Evolutionary conservation across 2,329 filamentous ascomycete species (phyloP).

Genomic region (Onygena corvina): DNA sequence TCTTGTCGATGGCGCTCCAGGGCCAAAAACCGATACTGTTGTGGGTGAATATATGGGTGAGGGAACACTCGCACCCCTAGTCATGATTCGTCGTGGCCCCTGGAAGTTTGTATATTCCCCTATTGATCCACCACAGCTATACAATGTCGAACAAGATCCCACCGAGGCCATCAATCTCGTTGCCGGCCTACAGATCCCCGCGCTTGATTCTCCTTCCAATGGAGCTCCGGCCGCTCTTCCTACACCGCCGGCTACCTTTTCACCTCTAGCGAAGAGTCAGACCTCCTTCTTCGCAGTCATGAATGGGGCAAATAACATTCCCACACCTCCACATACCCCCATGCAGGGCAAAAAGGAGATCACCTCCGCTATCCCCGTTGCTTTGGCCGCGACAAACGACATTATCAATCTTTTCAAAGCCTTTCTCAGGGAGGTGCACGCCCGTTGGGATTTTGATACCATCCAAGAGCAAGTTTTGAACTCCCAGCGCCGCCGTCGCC

Average conservation of each 20-base stretch:
- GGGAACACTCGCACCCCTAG: constrained; percentile 73
- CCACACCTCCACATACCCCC: constrained; percentile 30
- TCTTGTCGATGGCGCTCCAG: constrained; percentile 47
- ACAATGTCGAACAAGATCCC: constrained; percentile 64
- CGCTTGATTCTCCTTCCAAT: constrained; percentile 26
- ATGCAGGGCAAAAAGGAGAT: constrained; percentile 29
- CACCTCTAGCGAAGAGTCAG: constrained; percentile 18
- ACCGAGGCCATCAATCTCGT: constrained; percentile 61
- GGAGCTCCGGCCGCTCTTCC: constrained; percentile 24
- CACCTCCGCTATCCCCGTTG: constrained; percentile 22
- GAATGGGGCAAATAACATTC: constrained; percentile 14
- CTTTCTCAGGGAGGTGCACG: constrained; percentile 61
- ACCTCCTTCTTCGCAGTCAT: constrained; percentile 21
- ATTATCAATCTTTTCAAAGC: constrained; percentile 42
- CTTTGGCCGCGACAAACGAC: constrained; percentile 30
- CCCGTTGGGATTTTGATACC: constrained; percentile 67
- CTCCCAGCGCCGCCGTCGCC: constrained; percentile 64
- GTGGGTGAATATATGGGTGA: constrained; percentile 92
- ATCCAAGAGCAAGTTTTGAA: constrained; percentile 63
- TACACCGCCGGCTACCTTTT: constrained; percentile 23
- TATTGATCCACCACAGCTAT: constrained; percentile 72
- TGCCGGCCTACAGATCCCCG: constrained; percentile 24
- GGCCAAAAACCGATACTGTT: constrained; percentile 60
- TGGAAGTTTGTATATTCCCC: constrained; percentile 90
- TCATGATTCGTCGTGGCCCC: constrained; percentile 81